These are phyloP conservation scores for Lipomyces yamanashiensis DNA, from an alignment of 805 yeast genomes.

Conservation along the genomic window DNA sequence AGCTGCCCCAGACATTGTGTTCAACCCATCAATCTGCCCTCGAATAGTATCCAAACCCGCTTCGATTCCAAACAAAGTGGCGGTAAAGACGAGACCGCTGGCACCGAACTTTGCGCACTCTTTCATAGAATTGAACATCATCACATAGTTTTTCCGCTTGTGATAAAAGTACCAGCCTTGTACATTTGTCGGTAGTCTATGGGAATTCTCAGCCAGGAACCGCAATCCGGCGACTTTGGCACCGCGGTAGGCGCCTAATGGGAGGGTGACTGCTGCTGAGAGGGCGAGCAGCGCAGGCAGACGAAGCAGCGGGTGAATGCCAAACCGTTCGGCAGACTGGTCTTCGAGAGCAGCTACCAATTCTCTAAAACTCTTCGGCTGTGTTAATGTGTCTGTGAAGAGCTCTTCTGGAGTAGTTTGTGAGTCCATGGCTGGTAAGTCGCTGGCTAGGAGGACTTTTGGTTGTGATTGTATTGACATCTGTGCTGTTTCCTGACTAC, in stretches of 20 bases:
- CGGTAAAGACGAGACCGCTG: constrained; percentile 14
- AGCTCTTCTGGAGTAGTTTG: neutral
- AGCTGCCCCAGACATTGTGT: constrained; percentile 64
- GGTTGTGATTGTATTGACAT: too few species aligned
- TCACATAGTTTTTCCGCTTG: constrained; percentile 77
- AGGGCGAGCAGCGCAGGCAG: constrained; percentile 16
- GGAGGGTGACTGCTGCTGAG: constrained; percentile 37
- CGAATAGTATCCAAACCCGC: constrained; percentile 60
- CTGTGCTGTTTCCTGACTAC: too few species aligned
- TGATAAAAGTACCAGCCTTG: constrained; percentile 92
- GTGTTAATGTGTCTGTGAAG: neutral
- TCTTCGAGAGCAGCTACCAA: neutral
- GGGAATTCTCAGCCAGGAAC: constrained; percentile 80
- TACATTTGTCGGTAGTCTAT: constrained; percentile 72
- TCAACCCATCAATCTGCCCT: constrained; percentile 62
- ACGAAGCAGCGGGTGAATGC: constrained; percentile 17
- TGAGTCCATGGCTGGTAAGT: neutral
- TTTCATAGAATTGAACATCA: constrained; percentile 58
- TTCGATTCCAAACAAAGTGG: constrained; percentile 57
- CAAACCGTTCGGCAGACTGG: constrained; percentile 13
- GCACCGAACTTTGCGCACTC: constrained; percentile 15
- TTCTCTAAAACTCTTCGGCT: neutral
- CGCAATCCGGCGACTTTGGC: constrained; percentile 59
- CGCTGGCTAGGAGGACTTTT: too few species aligned
- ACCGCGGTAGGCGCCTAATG: constrained; percentile 63